Percentiles rank a stretch among this genome's conserved stretches.
phyloP scores from a whole-genome alignment of 163 green algal species.

The Smithsoniella earleae region DNA sequence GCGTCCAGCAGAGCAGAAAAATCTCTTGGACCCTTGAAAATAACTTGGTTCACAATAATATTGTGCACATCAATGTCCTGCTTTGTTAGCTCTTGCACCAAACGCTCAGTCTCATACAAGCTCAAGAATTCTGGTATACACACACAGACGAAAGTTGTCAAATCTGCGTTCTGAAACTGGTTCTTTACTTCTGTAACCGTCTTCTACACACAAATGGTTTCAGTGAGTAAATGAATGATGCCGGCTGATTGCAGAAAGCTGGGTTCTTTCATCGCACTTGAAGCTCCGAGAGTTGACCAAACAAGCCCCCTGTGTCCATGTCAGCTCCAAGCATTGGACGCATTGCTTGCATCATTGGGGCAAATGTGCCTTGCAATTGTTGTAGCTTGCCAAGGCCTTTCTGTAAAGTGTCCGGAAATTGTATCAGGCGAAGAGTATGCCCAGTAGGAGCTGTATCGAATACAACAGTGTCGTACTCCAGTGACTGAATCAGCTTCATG shows the following conservation, averaged over 20 bases:
- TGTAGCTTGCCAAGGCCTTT: constrained; percentile 86
- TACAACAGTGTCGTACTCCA: constrained; percentile 90
- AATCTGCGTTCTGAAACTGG: constrained; percentile 84
- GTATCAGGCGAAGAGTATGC: constrained; percentile 87
- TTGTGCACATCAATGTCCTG: constrained; percentile 92
- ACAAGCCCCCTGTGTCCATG: background rate
- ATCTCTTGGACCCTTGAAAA: constrained; percentile 42
- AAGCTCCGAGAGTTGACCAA: constrained; percentile 1
- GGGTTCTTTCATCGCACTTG: no score
- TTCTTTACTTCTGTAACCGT: constrained; percentile 54
- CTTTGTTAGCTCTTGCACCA: constrained; percentile 92
- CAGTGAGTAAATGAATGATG: no score
- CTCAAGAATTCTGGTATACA: constrained; percentile 97
- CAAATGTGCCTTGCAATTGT: constrained; percentile 65
- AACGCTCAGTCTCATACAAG: constrained; percentile 93
- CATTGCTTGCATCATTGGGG: constrained; percentile 31
- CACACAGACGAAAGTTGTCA: constrained; percentile 96
- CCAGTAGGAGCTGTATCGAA: constrained; percentile 95
- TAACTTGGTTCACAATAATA: constrained; percentile 96
- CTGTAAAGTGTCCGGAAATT: constrained; percentile 86
- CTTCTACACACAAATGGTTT: background rate
- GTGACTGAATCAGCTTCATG: constrained; percentile 88
- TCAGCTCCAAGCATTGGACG: constrained; percentile 11
- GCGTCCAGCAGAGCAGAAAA: constrained; percentile 14
- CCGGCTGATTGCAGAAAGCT: no score